Evolutionary conservation across 2,329 filamentous ascomycete genomes (phyloP).

Genomic region (Beauveria asiatica): DNA sequence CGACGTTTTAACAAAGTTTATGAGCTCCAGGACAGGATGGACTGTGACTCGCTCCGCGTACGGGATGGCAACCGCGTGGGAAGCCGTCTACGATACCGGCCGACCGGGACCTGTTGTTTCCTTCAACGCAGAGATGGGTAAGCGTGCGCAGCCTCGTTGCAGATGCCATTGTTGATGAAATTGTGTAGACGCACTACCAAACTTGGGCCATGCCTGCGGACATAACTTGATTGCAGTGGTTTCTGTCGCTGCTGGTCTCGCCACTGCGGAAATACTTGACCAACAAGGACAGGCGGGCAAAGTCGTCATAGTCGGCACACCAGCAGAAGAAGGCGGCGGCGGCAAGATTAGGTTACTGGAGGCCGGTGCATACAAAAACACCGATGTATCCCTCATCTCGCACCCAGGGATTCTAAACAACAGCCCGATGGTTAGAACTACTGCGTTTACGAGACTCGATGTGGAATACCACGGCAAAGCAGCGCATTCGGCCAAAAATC

Average conservation of each 20-base stretch:
- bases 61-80: conserved; percentile 35
- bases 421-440: conserved; percentile 41
- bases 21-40: conserved; percentile 27
- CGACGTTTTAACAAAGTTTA: conserved; percentile 29
- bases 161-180: background rate
- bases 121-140: conserved; percentile 32
- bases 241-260: conserved; percentile 33
- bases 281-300: conserved; percentile 2
- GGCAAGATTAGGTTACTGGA: conserved; percentile 41
- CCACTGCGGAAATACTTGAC: conserved; percentile 5
- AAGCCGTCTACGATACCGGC: conserved; percentile 30
- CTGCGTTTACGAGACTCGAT: conserved; percentile 39
- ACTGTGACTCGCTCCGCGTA: conserved; percentile 31
- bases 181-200: conserved; percentile 36
- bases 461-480: conserved; percentile 45
- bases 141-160: background rate
- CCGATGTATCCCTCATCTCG: conserved; percentile 23
- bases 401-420: conserved; percentile 28
- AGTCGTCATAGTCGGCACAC: conserved; percentile 38
- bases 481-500: conserved; percentile 48
- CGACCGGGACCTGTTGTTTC: conserved; percentile 29
- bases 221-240: conserved; percentile 46
- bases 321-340: conserved; percentile 45
- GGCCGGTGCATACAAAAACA: conserved; percentile 34
- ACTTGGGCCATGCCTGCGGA: conserved; percentile 44